These are phyloP conservation scores for Shiraia sp. DNA, from an alignment of 2,329 filamentous ascomycete genomes.

Conservation along the genomic window DNA sequence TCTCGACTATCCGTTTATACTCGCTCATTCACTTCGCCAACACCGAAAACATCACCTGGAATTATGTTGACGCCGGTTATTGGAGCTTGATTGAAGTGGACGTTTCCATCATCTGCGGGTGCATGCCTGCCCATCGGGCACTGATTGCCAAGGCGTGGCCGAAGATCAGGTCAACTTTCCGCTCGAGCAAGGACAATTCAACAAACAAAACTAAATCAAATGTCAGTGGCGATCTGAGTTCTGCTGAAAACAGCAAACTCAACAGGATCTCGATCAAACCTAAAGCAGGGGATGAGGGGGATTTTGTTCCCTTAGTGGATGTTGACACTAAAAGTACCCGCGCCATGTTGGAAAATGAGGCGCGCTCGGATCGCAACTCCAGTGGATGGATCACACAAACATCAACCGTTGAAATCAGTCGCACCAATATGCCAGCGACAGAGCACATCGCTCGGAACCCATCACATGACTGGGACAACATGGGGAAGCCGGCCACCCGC, in stretches of 20 bases:
- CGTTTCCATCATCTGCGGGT: slow-evolving; percentile 44
- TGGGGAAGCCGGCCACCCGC: slow-evolving; percentile 5
- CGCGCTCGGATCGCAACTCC: slow-evolving; percentile 5
- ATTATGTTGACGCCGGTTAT: slow-evolving; percentile 45
- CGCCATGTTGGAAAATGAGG: neutral
- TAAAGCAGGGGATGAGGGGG: slow-evolving; percentile 15
- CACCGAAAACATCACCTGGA: slow-evolving; percentile 46
- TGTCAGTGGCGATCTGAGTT: neutral
- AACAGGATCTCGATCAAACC: slow-evolving; percentile 19
- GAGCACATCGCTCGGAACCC: neutral
- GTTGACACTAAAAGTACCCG: slow-evolving; percentile 17
- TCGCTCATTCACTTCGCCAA: slow-evolving; percentile 48
- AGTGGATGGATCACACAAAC: slow-evolving; percentile 10
- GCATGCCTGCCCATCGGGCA: slow-evolving; percentile 42
- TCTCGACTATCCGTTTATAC: slow-evolving; percentile 47
- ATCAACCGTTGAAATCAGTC: slow-evolving; percentile 1
- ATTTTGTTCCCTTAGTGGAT: slow-evolving; percentile 26
- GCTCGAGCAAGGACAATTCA: slow-evolving; percentile 8
- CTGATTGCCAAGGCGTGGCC: slow-evolving; percentile 19
- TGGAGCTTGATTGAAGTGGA: slow-evolving; percentile 47
- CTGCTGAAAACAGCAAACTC: slow-evolving; percentile 4
- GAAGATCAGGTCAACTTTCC: slow-evolving; percentile 16
- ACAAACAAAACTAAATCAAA: slow-evolving; percentile 1
- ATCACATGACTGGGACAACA: slow-evolving; percentile 12
- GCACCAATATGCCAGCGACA: neutral